Evolutionary conservation across 176 grass and related monocot genomes (phyloP).

Genomic region (Carex littledalei): DNA sequence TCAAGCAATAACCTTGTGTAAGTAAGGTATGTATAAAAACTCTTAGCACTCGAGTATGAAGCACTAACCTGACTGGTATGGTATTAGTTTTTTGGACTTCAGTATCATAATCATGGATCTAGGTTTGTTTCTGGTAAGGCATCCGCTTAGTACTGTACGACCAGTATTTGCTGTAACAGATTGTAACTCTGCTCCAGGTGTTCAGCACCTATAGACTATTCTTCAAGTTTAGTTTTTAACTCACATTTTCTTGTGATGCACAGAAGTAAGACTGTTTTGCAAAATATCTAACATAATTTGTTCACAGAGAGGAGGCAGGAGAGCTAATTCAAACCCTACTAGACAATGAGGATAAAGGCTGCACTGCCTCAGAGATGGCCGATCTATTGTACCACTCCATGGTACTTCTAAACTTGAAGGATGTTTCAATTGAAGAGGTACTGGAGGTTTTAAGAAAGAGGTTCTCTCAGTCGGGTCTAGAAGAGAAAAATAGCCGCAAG

Average conservation of each 20-base stretch:
- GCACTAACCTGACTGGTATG: not conserved
- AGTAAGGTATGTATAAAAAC: no score
- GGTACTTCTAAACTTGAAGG: slow-evolving; percentile 68
- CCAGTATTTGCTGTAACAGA: not conserved
- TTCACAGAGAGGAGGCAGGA: slow-evolving; percentile 65
- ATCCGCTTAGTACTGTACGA: not conserved
- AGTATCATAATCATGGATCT: not conserved
- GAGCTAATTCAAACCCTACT: slow-evolving; percentile 71
- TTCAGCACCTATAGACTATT: not conserved
- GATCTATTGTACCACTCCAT: slow-evolving; percentile 87
- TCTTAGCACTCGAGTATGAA: not conserved
- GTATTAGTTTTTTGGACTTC: not conserved
- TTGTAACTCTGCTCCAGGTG: not conserved
- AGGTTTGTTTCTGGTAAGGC: not conserved
- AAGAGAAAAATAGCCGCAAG: slow-evolving; percentile 75
- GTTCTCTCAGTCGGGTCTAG: slow-evolving; percentile 68
- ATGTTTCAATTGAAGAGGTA: slow-evolving; percentile 73
- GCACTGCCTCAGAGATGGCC: slow-evolving; percentile 67
- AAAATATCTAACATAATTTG: not conserved
- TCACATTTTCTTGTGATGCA: not conserved
- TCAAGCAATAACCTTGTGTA: no score
- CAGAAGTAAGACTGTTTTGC: not conserved
- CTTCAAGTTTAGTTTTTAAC: not conserved
- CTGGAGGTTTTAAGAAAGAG: slow-evolving; percentile 66
- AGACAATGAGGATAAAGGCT: slow-evolving; percentile 52